Evolutionary conservation across 2,329 filamentous ascomycete genomes (phyloP).

Genomic region (Byssothecium circinans): DNA sequence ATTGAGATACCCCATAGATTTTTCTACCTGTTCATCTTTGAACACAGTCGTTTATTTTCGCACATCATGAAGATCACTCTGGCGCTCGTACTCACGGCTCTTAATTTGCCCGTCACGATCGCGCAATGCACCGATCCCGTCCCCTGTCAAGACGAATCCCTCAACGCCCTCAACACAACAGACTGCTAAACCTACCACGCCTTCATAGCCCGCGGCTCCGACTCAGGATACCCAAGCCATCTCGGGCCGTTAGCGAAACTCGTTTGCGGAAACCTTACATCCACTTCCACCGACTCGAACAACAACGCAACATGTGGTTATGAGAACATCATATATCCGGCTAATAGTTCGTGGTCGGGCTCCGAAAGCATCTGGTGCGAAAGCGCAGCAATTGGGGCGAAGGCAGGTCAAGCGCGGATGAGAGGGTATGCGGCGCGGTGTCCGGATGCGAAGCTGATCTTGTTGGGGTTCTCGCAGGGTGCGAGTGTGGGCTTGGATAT

Average conservation of each 20-base stretch:
- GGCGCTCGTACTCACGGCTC: not conserved
- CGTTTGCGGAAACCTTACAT: conserved; percentile 23
- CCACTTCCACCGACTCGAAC: conserved; percentile 19
- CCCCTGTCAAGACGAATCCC: conserved; percentile 27
- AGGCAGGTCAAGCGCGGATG: conserved; percentile 28
- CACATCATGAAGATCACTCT: not conserved
- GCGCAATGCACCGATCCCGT: conserved; percentile 16
- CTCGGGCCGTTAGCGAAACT: conserved; percentile 25
- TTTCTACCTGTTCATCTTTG: not conserved
- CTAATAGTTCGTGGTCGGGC: conserved; percentile 31
- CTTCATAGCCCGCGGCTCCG: conserved; percentile 32
- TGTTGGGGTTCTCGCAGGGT: conserved; percentile 31
- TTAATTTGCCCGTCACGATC: not conserved
- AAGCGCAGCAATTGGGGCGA: conserved; percentile 24
- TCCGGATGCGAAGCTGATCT: conserved; percentile 29
- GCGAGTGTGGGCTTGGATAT: conserved; percentile 30
- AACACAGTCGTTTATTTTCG: not conserved
- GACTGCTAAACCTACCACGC: conserved; percentile 30
- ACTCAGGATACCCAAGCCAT: conserved; percentile 32
- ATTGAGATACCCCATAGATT: not conserved
- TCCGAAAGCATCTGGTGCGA: conserved; percentile 24
- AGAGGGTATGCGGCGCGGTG: conserved; percentile 28
- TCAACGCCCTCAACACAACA: conserved; percentile 21
- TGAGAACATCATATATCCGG: conserved; percentile 31
- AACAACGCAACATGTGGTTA: conserved; percentile 17